Evolutionary conservation across 1,139 yeast genomes (phyloP).

Genomic region (Wickerhamomyces sp.): DNA sequence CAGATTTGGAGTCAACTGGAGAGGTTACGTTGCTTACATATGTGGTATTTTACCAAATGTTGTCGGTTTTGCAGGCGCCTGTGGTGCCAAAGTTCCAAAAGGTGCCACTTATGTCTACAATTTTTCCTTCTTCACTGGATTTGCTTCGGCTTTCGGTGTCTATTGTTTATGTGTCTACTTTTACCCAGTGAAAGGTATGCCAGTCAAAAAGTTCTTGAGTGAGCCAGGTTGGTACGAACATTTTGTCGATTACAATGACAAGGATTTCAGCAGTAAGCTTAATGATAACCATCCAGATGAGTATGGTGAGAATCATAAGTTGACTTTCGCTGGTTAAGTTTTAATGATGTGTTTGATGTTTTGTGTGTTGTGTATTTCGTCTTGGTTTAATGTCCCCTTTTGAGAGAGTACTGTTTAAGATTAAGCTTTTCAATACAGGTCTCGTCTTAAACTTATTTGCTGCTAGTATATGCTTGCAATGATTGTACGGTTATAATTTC

Average conservation of each 20-base stretch:
- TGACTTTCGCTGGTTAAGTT: neutral
- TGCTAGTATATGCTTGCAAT: no score
- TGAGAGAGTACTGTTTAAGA: no score
- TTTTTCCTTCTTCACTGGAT: slow-evolving; percentile 73
- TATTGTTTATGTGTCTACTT: slow-evolving; percentile 46
- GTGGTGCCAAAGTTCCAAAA: slow-evolving; percentile 63
- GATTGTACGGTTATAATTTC: no score
- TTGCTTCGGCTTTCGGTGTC: slow-evolving; percentile 46
- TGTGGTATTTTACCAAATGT: slow-evolving; percentile 78
- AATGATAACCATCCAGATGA: slow-evolving; percentile 20
- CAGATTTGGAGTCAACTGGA: slow-evolving; percentile 70
- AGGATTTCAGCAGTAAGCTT: slow-evolving; percentile 47
- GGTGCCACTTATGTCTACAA: slow-evolving; percentile 75
- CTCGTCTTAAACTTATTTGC: no score
- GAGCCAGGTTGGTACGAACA: slow-evolving; percentile 64
- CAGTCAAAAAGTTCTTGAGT: slow-evolving; percentile 40
- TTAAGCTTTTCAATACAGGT: no score
- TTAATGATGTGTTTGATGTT: no score
- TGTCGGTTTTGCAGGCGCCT: slow-evolving; percentile 84
- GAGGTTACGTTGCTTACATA: slow-evolving; percentile 68
- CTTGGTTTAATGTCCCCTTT: no score
- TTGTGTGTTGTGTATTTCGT: no score
- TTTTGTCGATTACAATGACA: slow-evolving; percentile 51
- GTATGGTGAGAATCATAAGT: slow-evolving; percentile 7
- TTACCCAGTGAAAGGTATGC: slow-evolving; percentile 59